Evolutionary conservation across 495 filamentous ascomycete genomes (phyloP).

Genomic region (Tuber calosporum): DNA sequence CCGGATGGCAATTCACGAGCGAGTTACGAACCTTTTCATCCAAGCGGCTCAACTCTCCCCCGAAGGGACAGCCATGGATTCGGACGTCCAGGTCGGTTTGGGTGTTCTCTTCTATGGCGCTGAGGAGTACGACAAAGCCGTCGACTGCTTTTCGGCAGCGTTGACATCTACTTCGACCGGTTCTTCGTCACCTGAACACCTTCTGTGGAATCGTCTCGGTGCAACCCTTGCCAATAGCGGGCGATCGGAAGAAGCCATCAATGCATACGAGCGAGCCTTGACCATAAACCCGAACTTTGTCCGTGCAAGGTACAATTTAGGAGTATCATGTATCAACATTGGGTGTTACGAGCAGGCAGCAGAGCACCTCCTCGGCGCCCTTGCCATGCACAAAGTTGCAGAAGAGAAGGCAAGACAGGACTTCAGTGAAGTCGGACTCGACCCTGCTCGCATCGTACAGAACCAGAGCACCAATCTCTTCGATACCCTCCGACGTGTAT

Average conservation of each 20-base stretch:
- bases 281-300: slow-evolving; percentile 90
- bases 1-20: slow-evolving; percentile 79
- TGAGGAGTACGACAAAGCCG: slow-evolving; percentile 96
- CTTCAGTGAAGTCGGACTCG: slow-evolving; percentile 54
- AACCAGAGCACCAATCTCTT: slow-evolving; percentile 95
- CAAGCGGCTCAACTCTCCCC: slow-evolving; percentile 84
- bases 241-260: slow-evolving; percentile 87
- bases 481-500: slow-evolving; percentile 85
- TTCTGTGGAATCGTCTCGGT: slow-evolving; percentile 96
- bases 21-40: slow-evolving; percentile 84
- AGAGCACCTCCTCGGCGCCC: slow-evolving; percentile 82
- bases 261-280: slow-evolving; percentile 88
- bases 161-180: slow-evolving; percentile 46
- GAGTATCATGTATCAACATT: slow-evolving; percentile 95
- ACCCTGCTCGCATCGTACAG: slow-evolving; percentile 51
- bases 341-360: slow-evolving; percentile 89
- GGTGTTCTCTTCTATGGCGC: slow-evolving; percentile 97
- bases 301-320: slow-evolving; percentile 90
- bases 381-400: slow-evolving; percentile 94
- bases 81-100: slow-evolving; percentile 93
- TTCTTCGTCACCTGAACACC: slow-evolving; percentile 68
- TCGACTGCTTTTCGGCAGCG: slow-evolving; percentile 93
- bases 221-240: slow-evolving; percentile 93
- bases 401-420: slow-evolving; percentile 82
- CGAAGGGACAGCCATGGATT: slow-evolving; percentile 82